A percentile compares a stretch with the other conserved stretches of the same genome.
Conservation (phyloP, 768 basidiomycete genomes). For the Leccinum barrowsii region DNA sequence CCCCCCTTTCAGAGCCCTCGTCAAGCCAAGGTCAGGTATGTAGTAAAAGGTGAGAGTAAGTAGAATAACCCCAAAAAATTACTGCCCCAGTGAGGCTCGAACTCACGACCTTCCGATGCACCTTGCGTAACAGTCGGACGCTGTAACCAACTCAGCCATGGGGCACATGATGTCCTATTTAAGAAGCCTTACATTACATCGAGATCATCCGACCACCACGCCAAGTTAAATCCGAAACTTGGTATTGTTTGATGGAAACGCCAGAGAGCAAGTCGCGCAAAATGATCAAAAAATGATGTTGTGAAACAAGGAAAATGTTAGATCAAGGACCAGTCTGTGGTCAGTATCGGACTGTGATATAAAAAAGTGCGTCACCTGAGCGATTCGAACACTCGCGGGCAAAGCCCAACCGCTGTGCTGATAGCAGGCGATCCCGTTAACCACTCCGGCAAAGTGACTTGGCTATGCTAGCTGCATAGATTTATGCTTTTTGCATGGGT, state of each 20-base stretch:
- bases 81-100: conserved; percentile 65
- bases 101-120: conserved; percentile 65
- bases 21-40: too few species aligned
- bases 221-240: too few species aligned
- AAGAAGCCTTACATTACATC: background rate
- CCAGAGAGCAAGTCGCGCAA: background rate
- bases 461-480: rapidly evolving
- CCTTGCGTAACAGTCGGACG: conserved; percentile 62
- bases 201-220: background rate
- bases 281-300: background rate
- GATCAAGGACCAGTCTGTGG: background rate
- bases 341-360: background rate
- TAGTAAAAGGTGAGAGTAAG: too few species aligned
- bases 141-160: conserved; percentile 78
- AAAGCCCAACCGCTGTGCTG: conserved; percentile 54
- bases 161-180: conserved; percentile 38
- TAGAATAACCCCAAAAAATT: background rate
- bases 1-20: too few species aligned
- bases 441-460: conserved; percentile 93
- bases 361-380: conserved; percentile 52
- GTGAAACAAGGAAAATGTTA: background rate
- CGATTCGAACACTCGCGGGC: conserved; percentile 62
- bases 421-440: conserved; percentile 85
- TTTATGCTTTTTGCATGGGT: background rate
- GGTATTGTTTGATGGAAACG: background rate